These are phyloP conservation scores for Pseudognaphalium luteoalbum DNA, from an alignment of 129 eudicot genomes.

Conservation along the genomic window DNA sequence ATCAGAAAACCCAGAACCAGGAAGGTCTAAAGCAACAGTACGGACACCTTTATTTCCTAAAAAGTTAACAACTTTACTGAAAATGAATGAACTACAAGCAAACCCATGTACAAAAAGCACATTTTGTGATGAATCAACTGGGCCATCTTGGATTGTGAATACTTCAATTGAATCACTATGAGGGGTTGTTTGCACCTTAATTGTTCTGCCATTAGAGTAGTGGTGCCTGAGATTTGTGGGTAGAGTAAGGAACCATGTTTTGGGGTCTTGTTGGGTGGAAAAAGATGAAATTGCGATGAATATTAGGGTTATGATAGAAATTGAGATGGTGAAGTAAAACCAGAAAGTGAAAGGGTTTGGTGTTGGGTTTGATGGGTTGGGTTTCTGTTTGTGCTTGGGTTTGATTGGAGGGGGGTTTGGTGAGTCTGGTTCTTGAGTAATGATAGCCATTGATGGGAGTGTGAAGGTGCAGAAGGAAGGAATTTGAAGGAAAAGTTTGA, in stretches of 20 bases:
- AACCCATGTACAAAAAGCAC: slow-evolving; percentile 73
- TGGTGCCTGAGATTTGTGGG: slow-evolving; percentile 63
- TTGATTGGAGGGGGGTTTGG: slow-evolving; percentile 24
- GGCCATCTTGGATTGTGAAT: slow-evolving; percentile 64
- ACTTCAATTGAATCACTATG: slow-evolving; percentile 57
- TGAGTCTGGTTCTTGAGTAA: slow-evolving; percentile 49
- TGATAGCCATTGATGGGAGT: slow-evolving; percentile 55
- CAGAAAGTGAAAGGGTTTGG: slow-evolving; percentile 82
- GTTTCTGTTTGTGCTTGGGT: slow-evolving; percentile 11
- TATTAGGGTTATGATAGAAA: slow-evolving; percentile 60
- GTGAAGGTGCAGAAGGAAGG: slow-evolving; percentile 8
- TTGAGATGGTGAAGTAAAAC: slow-evolving; percentile 75
- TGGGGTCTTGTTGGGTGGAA: slow-evolving; percentile 61
- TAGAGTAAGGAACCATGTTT: slow-evolving; percentile 67
- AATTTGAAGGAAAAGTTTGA: neutral
- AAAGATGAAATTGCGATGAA: slow-evolving; percentile 53
- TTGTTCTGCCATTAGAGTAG: slow-evolving; percentile 65
- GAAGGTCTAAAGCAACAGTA: slow-evolving; percentile 65
- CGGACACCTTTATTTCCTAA: slow-evolving; percentile 49
- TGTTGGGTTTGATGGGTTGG: slow-evolving; percentile 19
- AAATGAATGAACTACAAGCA: slow-evolving; percentile 69
- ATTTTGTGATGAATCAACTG: slow-evolving; percentile 32
- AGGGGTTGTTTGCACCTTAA: slow-evolving; percentile 62
- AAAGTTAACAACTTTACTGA: slow-evolving; percentile 41
- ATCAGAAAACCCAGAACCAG: slow-evolving; percentile 93